Evolutionary conservation across 306 rosid species (phyloP).

Genomic region (Alnus rubra): DNA sequence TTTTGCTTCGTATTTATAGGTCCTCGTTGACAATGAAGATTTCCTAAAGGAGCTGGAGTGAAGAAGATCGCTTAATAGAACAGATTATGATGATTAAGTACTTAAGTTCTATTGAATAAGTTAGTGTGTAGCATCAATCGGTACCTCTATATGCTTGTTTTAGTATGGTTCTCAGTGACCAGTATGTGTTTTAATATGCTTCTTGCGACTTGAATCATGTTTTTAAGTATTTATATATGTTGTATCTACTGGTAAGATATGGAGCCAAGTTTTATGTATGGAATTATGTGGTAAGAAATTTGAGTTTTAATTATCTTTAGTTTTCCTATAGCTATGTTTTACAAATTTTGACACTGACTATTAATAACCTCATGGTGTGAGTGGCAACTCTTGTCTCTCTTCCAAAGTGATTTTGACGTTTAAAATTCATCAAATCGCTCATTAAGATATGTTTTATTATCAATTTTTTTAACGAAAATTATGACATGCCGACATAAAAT

Average conservation of each 20-base stretch:
- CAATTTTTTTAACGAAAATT: too few relatives aligned
- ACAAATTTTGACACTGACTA: background rate
- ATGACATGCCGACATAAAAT: too few relatives aligned
- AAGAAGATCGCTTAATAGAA: slow-evolving; percentile 19
- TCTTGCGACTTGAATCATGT: slow-evolving; percentile 11
- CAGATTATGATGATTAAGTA: background rate
- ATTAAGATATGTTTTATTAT: too few relatives aligned
- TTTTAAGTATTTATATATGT: background rate
- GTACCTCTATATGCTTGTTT: background rate
- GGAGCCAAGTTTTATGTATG: background rate
- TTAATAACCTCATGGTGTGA: too few relatives aligned
- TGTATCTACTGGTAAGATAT: background rate
- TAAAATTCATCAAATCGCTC: too few relatives aligned
- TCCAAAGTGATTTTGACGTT: background rate
- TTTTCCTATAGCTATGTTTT: background rate
- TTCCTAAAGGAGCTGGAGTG: slow-evolving; percentile 75
- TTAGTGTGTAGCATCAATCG: background rate
- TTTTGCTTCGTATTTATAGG: slow-evolving; percentile 49
- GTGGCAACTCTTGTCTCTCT: too few relatives aligned
- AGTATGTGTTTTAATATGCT: slow-evolving; percentile 18
- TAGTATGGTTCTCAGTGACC: background rate
- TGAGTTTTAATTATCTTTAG: background rate
- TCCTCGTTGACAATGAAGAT: slow-evolving; percentile 82
- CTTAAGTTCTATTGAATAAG: slow-evolving; percentile 34
- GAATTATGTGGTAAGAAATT: background rate